These are phyloP conservation scores for Candida silvicultrix DNA, from an alignment of 805 yeast genomes.

Conservation along the genomic window DNA sequence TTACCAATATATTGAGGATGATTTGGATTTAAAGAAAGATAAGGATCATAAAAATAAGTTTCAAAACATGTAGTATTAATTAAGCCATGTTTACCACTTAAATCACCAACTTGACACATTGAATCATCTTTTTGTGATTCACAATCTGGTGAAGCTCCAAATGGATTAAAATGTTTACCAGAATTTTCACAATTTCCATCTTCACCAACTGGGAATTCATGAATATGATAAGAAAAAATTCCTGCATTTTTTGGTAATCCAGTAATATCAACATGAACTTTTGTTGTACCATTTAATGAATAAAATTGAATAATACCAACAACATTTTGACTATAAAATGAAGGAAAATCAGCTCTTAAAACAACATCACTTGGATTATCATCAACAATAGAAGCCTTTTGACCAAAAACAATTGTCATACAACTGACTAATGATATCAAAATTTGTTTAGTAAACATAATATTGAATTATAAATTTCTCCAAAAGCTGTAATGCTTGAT, in stretches of 20 bases:
- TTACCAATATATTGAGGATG: slow-evolving; percentile 57
- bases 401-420: slow-evolving; percentile 5
- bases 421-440: slow-evolving; percentile 8
- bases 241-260: slow-evolving; percentile 65
- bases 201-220: slow-evolving; percentile 47
- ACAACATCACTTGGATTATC: slow-evolving; percentile 21
- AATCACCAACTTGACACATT: slow-evolving; percentile 65
- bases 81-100: slow-evolving; percentile 73
- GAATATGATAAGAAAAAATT: slow-evolving; percentile 65
- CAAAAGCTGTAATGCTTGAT: too few species aligned
- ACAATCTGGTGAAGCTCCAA: slow-evolving; percentile 46
- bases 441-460: slow-evolving; percentile 3
- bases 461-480: too few species aligned
- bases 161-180: slow-evolving; percentile 61
- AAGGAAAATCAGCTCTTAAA: slow-evolving; percentile 25
- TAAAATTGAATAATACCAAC: slow-evolving; percentile 54
- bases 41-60: slow-evolving; percentile 56
- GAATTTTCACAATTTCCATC: slow-evolving; percentile 47
- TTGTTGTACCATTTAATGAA: slow-evolving; percentile 51
- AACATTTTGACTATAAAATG: slow-evolving; percentile 27
- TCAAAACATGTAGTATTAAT: slow-evolving; percentile 67
- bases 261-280: slow-evolving; percentile 64
- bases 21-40: slow-evolving; percentile 50
- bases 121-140: slow-evolving; percentile 44
- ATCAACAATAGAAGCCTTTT: slow-evolving; percentile 10